phyloP scores from a whole-genome alignment of 768 basidiomycete genomes.

The Hemileccinum rubropunctum region DNA sequence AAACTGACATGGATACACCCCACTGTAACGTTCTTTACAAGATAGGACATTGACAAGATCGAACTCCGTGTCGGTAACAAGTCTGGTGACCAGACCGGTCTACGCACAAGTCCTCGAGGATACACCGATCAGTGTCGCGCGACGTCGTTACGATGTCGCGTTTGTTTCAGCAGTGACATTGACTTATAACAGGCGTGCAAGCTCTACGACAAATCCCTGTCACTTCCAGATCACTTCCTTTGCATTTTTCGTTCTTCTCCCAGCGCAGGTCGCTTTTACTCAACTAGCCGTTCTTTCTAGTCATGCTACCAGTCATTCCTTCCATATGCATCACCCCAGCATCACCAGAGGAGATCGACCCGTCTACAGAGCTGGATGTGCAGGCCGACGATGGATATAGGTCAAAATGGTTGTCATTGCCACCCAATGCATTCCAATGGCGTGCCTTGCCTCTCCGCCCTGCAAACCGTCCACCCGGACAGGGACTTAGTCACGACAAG shows the following conservation, averaged over 20 bases:
- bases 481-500: constrained; percentile 59
- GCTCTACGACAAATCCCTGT: not conserved
- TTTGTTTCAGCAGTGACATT: no score
- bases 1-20: constrained; percentile 29
- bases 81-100: no score
- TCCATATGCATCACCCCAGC: constrained; percentile 70
- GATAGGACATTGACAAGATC: not conserved
- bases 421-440: constrained; percentile 27
- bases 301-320: constrained; percentile 52
- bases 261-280: constrained; percentile 54
- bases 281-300: not conserved
- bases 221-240: constrained; percentile 15
- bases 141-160: no score
- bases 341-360: constrained; percentile 47
- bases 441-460: constrained; percentile 45
- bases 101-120: no score
- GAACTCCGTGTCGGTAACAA: not conserved
- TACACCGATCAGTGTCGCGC: no score
- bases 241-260: constrained; percentile 31
- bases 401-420: constrained; percentile 55
- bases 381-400: constrained; percentile 52
- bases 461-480: constrained; percentile 34
- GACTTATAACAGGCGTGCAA: not conserved
- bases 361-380: constrained; percentile 25
- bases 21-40: constrained; percentile 17